A percentile compares a stretch with the other conserved stretches of the same genome.
These are phyloP conservation scores for Hypoxylon trugodes DNA, from an alignment of 495 filamentous ascomycete species.

Conservation along the genomic window DNA sequence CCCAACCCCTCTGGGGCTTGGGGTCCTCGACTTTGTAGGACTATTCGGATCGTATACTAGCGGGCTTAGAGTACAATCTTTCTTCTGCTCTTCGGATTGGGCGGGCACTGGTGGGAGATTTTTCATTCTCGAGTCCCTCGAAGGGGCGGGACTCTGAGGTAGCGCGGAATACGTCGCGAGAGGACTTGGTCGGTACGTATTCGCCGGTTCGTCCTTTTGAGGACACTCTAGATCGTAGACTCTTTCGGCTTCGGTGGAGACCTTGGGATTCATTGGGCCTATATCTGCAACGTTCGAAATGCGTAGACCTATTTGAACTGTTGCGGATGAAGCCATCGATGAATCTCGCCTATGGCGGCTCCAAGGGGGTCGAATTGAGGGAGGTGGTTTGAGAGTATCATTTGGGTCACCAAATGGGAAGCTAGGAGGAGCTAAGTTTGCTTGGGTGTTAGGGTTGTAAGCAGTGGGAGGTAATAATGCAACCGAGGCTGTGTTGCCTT, in stretches of 20 bases:
- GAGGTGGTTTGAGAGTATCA: slow-evolving; percentile 52
- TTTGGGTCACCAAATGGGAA: slow-evolving; percentile 21
- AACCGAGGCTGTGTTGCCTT: slow-evolving; percentile 44
- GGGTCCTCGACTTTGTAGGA: slow-evolving; percentile 52
- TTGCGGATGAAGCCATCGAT: slow-evolving; percentile 55
- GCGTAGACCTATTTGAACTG: slow-evolving; percentile 59
- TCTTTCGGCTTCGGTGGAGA: slow-evolving; percentile 33
- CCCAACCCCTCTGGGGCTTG: slow-evolving; percentile 56
- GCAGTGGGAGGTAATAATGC: slow-evolving; percentile 52
- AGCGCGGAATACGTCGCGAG: slow-evolving; percentile 25
- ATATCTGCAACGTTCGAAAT: slow-evolving; percentile 57
- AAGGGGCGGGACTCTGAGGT: slow-evolving; percentile 12
- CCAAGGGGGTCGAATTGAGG: slow-evolving; percentile 46
- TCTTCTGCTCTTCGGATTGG: slow-evolving; percentile 17
- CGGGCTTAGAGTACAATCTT: slow-evolving; percentile 48
- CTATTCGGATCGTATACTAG: slow-evolving; percentile 52
- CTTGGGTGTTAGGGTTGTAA: slow-evolving; percentile 47
- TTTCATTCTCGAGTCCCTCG: slow-evolving; percentile 49
- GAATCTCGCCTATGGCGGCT: slow-evolving; percentile 53
- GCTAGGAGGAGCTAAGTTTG: not conserved
- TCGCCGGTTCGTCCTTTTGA: slow-evolving; percentile 27
- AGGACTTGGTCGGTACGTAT: slow-evolving; percentile 41
- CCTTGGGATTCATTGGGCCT: slow-evolving; percentile 38
- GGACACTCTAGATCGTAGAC: slow-evolving; percentile 50
- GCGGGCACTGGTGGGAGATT: slow-evolving; percentile 46